These are phyloP conservation scores for Teunomyces barrocoloradensis DNA, from an alignment of 805 yeast species.

Conservation along the genomic window DNA sequence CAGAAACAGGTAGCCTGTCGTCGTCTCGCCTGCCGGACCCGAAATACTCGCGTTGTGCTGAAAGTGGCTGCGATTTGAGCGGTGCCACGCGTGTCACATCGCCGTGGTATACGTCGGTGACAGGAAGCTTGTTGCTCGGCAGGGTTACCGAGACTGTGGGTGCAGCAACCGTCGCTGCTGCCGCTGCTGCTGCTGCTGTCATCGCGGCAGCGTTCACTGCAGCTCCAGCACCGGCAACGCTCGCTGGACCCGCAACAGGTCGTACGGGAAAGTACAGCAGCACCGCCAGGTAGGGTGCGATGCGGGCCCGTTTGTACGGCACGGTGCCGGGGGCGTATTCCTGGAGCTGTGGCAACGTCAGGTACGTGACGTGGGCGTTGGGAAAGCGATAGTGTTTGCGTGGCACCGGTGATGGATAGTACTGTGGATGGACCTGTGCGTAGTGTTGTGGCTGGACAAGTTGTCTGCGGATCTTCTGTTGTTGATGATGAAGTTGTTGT, in stretches of 20 bases:
- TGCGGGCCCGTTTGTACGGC: slow-evolving; percentile 6
- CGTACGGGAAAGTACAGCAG: slow-evolving; percentile 10
- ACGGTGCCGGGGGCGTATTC: not conserved
- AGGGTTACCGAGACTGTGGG: slow-evolving; percentile 20
- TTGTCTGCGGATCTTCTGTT: not conserved
- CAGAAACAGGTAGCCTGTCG: slow-evolving; percentile 28
- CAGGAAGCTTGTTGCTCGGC: slow-evolving; percentile 20
- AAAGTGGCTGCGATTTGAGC: slow-evolving; percentile 48
- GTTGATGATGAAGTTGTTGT: not conserved
- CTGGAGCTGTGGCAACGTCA: slow-evolving; percentile 7
- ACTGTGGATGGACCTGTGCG: slow-evolving; percentile 4
- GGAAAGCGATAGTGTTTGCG: slow-evolving; percentile 11
- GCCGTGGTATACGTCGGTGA: slow-evolving; percentile 50
- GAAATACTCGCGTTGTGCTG: slow-evolving; percentile 46
- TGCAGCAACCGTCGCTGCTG: not conserved
- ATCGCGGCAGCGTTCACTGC: not conserved
- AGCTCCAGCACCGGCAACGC: not conserved
- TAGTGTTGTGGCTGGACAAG: not conserved
- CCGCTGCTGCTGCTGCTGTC: not conserved
- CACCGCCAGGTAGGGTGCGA: slow-evolving; percentile 9
- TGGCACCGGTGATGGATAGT: slow-evolving; percentile 9
- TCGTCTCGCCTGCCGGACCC: slow-evolving; percentile 16
- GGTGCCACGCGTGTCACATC: slow-evolving; percentile 49
- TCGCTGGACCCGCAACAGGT: not conserved
- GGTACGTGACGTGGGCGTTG: slow-evolving; percentile 11